These are phyloP conservation scores for Talinum fruticosum DNA, from an alignment of 148 eudicot species.

Conservation along the genomic window DNA sequence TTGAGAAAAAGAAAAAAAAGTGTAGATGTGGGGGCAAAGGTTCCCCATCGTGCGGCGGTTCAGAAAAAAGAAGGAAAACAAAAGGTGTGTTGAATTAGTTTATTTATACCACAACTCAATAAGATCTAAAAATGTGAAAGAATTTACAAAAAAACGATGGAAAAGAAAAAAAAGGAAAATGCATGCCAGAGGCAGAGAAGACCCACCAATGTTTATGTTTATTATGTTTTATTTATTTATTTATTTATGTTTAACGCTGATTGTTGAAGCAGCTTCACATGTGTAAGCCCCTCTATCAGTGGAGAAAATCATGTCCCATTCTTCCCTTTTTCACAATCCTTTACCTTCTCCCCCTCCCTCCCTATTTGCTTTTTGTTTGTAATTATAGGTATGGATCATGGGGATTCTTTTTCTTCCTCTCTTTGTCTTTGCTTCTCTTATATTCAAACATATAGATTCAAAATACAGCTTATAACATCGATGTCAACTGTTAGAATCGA, in stretches of 20 bases:
- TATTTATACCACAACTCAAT: no score
- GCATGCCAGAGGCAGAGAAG: neutral
- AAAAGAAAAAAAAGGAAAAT: constrained; percentile 1
- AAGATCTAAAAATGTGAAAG: constrained; percentile 15
- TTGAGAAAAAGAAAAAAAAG: neutral
- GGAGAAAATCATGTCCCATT: constrained; percentile 29
- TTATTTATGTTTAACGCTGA: no score
- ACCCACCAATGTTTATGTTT: neutral
- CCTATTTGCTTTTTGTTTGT: neutral
- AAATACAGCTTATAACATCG: no score
- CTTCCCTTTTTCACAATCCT: constrained; percentile 15
- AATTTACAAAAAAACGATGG: neutral
- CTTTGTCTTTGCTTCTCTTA: no score
- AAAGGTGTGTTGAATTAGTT: constrained; percentile 8
- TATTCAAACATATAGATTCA: no score
- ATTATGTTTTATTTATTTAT: no score
- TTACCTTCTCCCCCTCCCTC: neutral
- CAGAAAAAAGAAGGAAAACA: neutral
- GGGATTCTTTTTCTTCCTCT: neutral
- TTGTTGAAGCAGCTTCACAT: constrained; percentile 25
- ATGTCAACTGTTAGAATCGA: no score
- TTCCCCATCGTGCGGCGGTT: constrained; percentile 24
- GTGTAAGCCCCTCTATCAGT: constrained; percentile 27
- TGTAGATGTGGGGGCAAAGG: neutral
- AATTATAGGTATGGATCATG: neutral